These are phyloP conservation scores for Aciculosporium take DNA, from an alignment of 2,329 filamentous ascomycete genomes.

Conservation along the genomic window DNA sequence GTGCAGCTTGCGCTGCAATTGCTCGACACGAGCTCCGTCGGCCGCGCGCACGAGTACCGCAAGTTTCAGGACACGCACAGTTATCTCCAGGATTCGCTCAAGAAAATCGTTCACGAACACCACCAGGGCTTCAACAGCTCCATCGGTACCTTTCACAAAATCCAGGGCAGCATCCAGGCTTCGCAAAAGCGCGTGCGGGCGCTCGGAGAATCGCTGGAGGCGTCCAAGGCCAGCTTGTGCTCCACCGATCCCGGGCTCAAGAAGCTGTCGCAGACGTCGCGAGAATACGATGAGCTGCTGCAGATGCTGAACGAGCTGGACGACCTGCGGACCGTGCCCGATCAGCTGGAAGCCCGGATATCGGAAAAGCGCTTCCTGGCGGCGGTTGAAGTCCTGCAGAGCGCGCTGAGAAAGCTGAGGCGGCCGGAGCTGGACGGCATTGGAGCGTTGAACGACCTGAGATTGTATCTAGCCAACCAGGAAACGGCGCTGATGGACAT, in stretches of 20 bases:
- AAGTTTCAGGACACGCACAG: conserved; percentile 73
- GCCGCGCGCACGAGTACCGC: conserved; percentile 74
- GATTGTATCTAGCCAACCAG: conserved; percentile 82
- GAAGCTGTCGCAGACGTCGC: conserved; percentile 73
- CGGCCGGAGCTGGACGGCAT: conserved; percentile 86
- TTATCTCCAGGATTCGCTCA: conserved; percentile 83
- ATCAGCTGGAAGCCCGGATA: conserved; percentile 84
- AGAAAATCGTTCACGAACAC: conserved; percentile 93
- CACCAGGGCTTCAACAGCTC: conserved; percentile 99
- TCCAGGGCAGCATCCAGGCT: conserved; percentile 79
- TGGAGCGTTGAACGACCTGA: conserved; percentile 71
- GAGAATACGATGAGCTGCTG: conserved; percentile 80
- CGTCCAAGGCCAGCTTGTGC: conserved; percentile 68
- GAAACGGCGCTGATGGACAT: conserved; percentile 88
- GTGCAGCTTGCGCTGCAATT: conserved; percentile 91
- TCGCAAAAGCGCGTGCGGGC: conserved; percentile 75
- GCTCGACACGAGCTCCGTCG: conserved; percentile 85
- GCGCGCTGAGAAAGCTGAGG: conserved; percentile 67
- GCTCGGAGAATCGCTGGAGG: conserved; percentile 69
- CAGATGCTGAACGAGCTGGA: conserved; percentile 74
- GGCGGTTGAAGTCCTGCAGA: conserved; percentile 83
- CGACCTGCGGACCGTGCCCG: conserved; percentile 75
- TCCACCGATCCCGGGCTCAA: conserved; percentile 82
- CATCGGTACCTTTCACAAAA: conserved; percentile 97
- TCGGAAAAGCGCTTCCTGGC: conserved; percentile 91